Conservation (phyloP, 495 filamentous ascomycete species). For the Daldinia concentrica region DNA sequence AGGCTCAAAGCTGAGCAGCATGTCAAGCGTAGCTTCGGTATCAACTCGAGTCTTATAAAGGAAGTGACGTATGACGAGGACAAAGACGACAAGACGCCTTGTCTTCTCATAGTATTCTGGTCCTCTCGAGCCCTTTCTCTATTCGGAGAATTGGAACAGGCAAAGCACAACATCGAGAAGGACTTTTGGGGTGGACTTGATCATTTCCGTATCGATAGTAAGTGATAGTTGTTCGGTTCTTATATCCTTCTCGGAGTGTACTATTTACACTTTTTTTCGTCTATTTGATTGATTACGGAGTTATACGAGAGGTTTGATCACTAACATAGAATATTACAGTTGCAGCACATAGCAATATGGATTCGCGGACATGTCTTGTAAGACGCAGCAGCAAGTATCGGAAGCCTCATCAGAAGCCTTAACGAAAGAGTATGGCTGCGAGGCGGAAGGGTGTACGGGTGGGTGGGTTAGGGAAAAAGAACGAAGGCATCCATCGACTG, state of each 20-base stretch:
- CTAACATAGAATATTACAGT: constrained; percentile 6
- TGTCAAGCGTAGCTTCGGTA: background rate
- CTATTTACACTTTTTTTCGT: background rate
- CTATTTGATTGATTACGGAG: background rate
- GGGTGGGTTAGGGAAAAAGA: background rate
- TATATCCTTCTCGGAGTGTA: background rate
- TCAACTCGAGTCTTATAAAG: background rate
- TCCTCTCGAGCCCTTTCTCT: background rate
- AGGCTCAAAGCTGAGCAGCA: constrained; percentile 4
- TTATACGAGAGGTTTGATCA: background rate
- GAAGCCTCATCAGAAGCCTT: constrained; percentile 18
- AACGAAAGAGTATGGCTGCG: background rate
- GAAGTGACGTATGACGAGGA: constrained; percentile 30
- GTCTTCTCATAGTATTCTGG: constrained; percentile 24
- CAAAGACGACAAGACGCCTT: constrained; percentile 28
- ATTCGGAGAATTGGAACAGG: background rate
- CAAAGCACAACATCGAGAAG: constrained; percentile 10
- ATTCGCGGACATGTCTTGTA: constrained; percentile 18
- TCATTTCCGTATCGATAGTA: constrained; percentile 27
- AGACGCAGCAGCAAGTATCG: constrained; percentile 13
- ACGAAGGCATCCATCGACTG: background rate
- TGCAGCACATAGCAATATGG: background rate
- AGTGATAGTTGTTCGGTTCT: background rate
- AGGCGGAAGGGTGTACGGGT: background rate
- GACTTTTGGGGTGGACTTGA: constrained; percentile 1